A percentile compares a stretch with the other conserved stretches of the same genome.
Conservation (phyloP, 2,329 filamentous ascomycete genomes). For the Penicillium sp. region DNA sequence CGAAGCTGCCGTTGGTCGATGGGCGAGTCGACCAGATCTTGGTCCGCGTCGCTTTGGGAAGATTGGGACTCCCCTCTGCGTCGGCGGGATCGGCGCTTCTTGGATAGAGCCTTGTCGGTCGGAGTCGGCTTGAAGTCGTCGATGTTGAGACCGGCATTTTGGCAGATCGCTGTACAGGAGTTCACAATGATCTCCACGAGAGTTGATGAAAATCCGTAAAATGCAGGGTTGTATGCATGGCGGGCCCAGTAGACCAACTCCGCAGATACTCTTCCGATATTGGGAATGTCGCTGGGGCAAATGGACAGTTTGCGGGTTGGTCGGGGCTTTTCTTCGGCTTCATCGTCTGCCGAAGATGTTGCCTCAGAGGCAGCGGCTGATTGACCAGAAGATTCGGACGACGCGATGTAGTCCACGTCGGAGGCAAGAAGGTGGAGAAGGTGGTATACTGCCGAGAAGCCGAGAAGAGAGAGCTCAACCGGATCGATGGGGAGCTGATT, state of each 20-base stretch:
- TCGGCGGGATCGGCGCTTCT: constrained; percentile 24
- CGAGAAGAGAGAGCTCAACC: constrained; percentile 44
- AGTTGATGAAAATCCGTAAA: constrained; percentile 42
- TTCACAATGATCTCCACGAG: constrained; percentile 42
- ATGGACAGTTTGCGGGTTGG: constrained; percentile 11
- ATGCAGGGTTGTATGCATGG: constrained; percentile 47
- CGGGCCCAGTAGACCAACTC: constrained; percentile 48
- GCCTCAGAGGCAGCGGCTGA: constrained; percentile 28
- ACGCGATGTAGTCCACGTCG: constrained; percentile 42
- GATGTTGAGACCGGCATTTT: constrained; percentile 38
- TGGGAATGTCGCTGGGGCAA: constrained; percentile 30
- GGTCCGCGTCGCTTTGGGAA: constrained; percentile 21
- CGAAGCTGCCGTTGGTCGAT: constrained; percentile 10
- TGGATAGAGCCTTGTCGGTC: constrained; percentile 23
- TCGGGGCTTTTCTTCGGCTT: constrained; percentile 25
- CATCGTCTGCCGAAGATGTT: constrained; percentile 30
- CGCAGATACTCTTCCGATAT: constrained; percentile 41
- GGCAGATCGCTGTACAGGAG: constrained; percentile 40
- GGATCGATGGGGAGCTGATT: constrained; percentile 46
- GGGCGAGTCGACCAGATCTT: constrained; percentile 11
- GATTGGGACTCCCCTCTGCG: constrained; percentile 17
- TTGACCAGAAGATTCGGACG: constrained; percentile 34
- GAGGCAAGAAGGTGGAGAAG: constrained; percentile 43
- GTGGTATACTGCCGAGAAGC: constrained; percentile 46
- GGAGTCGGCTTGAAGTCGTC: constrained; percentile 31